phyloP scores from a whole-genome alignment of 225 moss, liverwort and hornwort genomes.

The Takakia lepidozioides region DNA sequence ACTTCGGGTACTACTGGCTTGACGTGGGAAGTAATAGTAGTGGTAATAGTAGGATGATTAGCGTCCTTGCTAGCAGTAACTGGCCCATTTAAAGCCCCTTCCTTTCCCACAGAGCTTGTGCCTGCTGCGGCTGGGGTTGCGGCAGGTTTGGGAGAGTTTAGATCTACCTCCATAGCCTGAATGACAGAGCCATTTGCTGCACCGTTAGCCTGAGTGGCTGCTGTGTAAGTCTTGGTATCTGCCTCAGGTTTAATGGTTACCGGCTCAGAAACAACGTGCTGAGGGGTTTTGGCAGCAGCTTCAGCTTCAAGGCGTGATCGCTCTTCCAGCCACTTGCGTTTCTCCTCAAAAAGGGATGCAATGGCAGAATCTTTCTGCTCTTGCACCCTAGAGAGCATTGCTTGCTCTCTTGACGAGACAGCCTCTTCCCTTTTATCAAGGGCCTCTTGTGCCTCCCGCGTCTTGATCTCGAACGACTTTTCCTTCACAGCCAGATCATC shows the following conservation, averaged over 20 bases:
- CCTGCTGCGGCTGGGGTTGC: constrained; percentile 22
- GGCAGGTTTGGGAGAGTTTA: constrained; percentile 49
- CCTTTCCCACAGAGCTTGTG: constrained; percentile 54
- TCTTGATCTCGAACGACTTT: constrained; percentile 76
- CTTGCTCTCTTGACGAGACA: constrained; percentile 89
- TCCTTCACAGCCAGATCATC: constrained; percentile 89
- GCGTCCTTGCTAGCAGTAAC: constrained; percentile 59
- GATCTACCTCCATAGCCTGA: constrained; percentile 96
- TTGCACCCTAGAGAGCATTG: constrained; percentile 91
- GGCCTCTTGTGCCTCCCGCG: constrained; percentile 60
- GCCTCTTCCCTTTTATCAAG: constrained; percentile 81
- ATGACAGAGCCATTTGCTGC: constrained; percentile 62
- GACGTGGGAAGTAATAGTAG: constrained; percentile 42
- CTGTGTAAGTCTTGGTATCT: constrained; percentile 40
- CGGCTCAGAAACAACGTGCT: constrained; percentile 37
- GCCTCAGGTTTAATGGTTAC: constrained; percentile 46
- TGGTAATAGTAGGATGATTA: constrained; percentile 13
- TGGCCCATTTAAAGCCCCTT: constrained; percentile 75
- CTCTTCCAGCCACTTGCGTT: constrained; percentile 99
- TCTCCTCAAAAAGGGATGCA: constrained; percentile 97
- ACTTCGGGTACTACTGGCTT: constrained; percentile 86
- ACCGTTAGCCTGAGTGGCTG: constrained; percentile 19
- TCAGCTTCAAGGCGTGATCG: constrained; percentile 88
- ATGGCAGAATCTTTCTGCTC: constrained; percentile 99
- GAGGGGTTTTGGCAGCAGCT: constrained; percentile 57